A percentile compares a stretch with the other conserved stretches of the same genome.
Evolutionary conservation across 257 asterid species (phyloP).

Genomic region (Linaria vulgaris): DNA sequence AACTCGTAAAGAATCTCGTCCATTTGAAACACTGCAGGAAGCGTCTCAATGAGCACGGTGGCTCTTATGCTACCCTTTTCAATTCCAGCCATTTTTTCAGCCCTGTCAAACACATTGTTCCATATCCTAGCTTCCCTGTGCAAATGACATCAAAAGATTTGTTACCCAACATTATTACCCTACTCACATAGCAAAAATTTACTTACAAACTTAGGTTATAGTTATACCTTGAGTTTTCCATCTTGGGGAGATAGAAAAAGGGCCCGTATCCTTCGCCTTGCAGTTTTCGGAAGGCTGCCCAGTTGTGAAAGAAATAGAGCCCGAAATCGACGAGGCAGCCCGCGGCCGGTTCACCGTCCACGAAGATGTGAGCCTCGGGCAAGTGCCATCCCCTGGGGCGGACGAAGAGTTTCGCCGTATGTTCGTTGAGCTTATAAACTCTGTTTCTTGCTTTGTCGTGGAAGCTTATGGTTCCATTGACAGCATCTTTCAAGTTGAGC

Average conservation of each 20-base stretch:
- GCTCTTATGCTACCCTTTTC: conserved; percentile 92
- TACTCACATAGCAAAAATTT: neutral
- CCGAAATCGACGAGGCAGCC: conserved; percentile 90
- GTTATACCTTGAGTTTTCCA: conserved; percentile 81
- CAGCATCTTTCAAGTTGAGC: conserved; percentile 78
- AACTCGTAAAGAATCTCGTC: conserved; percentile 82
- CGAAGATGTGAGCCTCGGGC: conserved; percentile 83
- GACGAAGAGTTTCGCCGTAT: conserved; percentile 86
- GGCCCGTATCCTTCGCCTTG: conserved; percentile 90
- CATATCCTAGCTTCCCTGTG: conserved; percentile 92
- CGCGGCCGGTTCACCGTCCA: conserved; percentile 89
- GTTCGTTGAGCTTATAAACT: conserved; percentile 70
- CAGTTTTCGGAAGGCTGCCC: conserved; percentile 49
- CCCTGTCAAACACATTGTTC: conserved; percentile 74
- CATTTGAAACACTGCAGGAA: conserved; percentile 97
- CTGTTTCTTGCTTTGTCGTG: conserved; percentile 74
- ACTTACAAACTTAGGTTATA: too few species aligned
- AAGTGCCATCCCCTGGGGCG: conserved; percentile 99
- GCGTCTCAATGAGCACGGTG: conserved; percentile 88
- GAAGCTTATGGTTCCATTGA: conserved; percentile 74
- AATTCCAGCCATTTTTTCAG: conserved; percentile 68
- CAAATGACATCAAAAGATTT: neutral
- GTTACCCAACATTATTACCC: too few species aligned
- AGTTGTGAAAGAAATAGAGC: conserved; percentile 83
- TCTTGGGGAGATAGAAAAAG: conserved; percentile 91